Conservation (phyloP, 805 yeast species). For the Yamadazyma sp. region DNA sequence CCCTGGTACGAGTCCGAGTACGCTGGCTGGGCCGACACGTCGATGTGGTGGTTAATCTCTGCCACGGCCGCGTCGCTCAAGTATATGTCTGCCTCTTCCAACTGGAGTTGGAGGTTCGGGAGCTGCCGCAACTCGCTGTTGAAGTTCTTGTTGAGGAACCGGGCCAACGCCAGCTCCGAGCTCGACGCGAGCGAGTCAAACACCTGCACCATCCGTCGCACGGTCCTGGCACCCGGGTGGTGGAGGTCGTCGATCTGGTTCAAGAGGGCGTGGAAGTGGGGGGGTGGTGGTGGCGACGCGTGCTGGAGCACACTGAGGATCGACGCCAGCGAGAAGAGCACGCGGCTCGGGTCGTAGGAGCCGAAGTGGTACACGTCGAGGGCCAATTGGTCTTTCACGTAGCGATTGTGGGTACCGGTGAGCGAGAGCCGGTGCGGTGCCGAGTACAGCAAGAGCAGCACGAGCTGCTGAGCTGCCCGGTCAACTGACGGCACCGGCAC, state of each 20-base stretch:
- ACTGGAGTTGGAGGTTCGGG: conserved; percentile 12
- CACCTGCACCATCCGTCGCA: neutral
- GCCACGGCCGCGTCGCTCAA: too few species aligned
- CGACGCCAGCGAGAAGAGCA: too few species aligned
- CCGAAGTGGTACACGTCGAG: neutral
- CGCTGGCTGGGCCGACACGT: too few species aligned
- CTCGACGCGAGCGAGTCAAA: neutral
- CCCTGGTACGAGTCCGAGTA: conserved; percentile 15
- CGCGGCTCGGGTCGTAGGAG: too few species aligned
- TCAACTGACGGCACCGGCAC: too few species aligned
- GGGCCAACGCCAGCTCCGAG: conserved; percentile 1
- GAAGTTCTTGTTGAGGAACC: conserved; percentile 12
- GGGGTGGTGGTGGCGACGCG: too few species aligned
- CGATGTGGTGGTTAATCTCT: too few species aligned
- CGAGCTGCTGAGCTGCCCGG: conserved; percentile 1
- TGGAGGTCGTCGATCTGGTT: too few species aligned
- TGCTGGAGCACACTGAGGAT: too few species aligned
- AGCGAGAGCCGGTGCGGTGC: neutral
- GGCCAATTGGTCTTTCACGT: neutral
- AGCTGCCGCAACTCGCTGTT: conserved; percentile 15
- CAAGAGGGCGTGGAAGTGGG: too few species aligned
- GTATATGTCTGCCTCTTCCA: conserved; percentile 12
- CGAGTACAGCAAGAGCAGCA: neutral
- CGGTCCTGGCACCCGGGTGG: too few species aligned
- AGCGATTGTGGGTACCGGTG: neutral